Evolutionary conservation across 2,329 filamentous ascomycete genomes (phyloP).

Genomic region (Aspergillus persii): DNA sequence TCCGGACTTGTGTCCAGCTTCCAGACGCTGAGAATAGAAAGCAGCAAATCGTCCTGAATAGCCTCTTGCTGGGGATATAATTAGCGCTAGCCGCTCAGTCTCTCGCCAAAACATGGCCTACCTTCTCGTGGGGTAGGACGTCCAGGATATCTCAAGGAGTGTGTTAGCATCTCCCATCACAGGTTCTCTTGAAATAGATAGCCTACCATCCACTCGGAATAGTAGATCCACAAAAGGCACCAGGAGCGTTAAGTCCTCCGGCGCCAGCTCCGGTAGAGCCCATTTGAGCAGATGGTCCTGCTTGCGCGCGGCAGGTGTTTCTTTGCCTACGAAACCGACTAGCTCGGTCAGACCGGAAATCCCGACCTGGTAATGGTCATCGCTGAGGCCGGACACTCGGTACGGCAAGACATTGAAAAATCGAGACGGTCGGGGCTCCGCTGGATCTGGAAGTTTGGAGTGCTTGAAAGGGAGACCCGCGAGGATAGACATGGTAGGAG

Average conservation of each 20-base stretch:
- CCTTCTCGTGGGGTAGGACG: neutral
- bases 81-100: neutral
- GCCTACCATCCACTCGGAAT: neutral
- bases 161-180: neutral
- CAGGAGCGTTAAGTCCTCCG: neutral
- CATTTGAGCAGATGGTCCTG: neutral
- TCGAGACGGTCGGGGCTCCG: neutral
- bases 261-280: neutral
- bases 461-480: neutral
- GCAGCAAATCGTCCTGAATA: neutral
- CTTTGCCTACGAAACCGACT: neutral
- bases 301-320: neutral
- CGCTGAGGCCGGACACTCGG: neutral
- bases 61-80: neutral
- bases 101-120: neutral
- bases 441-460: neutral
- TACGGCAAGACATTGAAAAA: neutral
- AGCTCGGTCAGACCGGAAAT: neutral
- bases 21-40: neutral
- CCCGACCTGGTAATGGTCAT: neutral
- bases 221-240: neutral
- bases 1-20: neutral
- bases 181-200: neutral
- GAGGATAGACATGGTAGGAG: neutral
- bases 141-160: neutral